Percentiles rank a stretch among this genome's conserved stretches.
Conservation (phyloP, 805 yeast genomes). For the Metschnikowia baotianmanensis region DNA sequence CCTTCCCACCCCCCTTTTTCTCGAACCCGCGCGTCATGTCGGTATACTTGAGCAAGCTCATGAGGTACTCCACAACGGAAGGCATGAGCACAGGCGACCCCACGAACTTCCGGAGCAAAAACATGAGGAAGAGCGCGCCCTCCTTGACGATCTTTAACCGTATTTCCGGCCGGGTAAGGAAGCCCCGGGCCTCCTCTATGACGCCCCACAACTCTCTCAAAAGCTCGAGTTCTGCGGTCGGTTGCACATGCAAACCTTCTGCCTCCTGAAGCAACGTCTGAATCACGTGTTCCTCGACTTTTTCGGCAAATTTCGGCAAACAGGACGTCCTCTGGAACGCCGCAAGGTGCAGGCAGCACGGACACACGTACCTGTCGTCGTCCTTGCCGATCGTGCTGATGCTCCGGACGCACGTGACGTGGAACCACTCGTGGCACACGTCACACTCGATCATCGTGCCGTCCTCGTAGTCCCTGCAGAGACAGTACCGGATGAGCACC, state of each 20-base stretch:
- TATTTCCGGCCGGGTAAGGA: slow-evolving; percentile 5
- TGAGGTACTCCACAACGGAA: slow-evolving; percentile 1
- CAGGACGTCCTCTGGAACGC: slow-evolving; percentile 2
- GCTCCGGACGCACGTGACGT: slow-evolving; percentile 48
- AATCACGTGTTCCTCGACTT: slow-evolving; percentile 1
- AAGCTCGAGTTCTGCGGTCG: slow-evolving; percentile 9
- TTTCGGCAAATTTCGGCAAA: slow-evolving; percentile 1
- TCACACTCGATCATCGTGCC: slow-evolving; percentile 71
- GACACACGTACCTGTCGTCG: slow-evolving; percentile 18
- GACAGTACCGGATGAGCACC: slow-evolving; percentile 43
- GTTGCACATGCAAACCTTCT: slow-evolving; percentile 4
- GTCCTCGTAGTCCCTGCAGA: slow-evolving; percentile 60
- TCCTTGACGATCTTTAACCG: neutral
- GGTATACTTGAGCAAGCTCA: slow-evolving; percentile 4
- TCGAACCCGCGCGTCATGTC: slow-evolving; percentile 2
- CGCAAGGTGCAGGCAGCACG: slow-evolving; percentile 12
- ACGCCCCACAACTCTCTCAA: slow-evolving; percentile 3
- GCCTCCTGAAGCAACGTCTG: slow-evolving; percentile 9
- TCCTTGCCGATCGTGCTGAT: slow-evolving; percentile 15
- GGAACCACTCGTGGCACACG: slow-evolving; percentile 70
- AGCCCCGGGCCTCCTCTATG: slow-evolving; percentile 3
- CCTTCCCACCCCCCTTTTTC: neutral
- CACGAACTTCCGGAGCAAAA: slow-evolving; percentile 17
- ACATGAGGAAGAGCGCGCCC: slow-evolving; percentile 10
- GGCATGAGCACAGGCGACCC: slow-evolving; percentile 14